A percentile compares a stretch with the other conserved stretches of the same genome.
Conservation (phyloP, 2,329 filamentous ascomycete genomes). For the Aspergillus sp. region DNA sequence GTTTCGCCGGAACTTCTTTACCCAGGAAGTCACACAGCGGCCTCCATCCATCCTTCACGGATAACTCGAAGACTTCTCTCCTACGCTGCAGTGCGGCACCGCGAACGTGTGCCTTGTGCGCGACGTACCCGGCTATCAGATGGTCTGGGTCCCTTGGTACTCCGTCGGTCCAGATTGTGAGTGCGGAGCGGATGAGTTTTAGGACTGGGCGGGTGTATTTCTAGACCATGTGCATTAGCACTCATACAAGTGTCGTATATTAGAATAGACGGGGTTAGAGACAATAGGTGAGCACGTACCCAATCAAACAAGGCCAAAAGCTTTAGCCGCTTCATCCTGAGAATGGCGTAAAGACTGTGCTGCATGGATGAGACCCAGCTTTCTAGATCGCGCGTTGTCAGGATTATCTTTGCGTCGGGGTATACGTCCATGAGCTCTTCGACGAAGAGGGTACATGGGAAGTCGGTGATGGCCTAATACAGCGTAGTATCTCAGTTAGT, state of each 20-base stretch:
- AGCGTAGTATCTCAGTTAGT: neutral
- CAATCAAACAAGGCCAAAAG: neutral
- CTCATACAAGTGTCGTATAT: too few species aligned
- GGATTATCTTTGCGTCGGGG: conserved; percentile 20
- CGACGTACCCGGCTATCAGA: neutral
- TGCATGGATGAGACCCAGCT: conserved; percentile 5
- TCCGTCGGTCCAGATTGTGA: neutral
- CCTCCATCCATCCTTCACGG: conserved; percentile 41
- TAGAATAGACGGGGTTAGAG: neutral
- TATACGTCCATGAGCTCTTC: conserved; percentile 21
- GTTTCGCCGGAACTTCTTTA: neutral
- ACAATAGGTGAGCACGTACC: neutral
- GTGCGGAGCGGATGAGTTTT: neutral
- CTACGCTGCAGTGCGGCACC: neutral
- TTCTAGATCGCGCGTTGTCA: conserved; percentile 10
- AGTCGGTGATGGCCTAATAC: conserved; percentile 13
- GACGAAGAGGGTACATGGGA: conserved; percentile 15
- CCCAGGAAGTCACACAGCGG: conserved; percentile 39
- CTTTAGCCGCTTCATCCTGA: neutral
- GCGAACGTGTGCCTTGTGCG: neutral
- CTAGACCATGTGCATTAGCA: neutral
- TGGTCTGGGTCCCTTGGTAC: neutral
- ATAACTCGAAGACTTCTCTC: conserved; percentile 22
- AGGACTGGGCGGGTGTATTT: neutral
- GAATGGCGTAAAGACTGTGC: conserved; percentile 9